These are phyloP conservation scores for Agastache rugosa DNA, from an alignment of 257 asterid species.

Conservation along the genomic window DNA sequence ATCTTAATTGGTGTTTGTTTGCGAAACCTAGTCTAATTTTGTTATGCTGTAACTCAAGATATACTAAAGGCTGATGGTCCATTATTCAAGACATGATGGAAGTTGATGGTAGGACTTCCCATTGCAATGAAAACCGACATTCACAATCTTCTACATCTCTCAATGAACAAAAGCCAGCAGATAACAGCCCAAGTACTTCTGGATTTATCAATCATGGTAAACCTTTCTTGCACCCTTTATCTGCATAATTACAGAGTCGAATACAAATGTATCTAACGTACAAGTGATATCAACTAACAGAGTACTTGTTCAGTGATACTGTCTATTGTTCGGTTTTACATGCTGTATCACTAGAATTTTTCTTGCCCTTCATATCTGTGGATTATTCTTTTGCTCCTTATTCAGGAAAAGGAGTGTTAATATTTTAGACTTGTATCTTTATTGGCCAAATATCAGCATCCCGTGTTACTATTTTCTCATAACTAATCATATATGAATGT, in stretches of 20 bases:
- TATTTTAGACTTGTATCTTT: too few species aligned
- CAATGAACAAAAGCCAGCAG: constrained; percentile 52
- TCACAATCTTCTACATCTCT: constrained; percentile 46
- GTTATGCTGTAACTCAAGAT: constrained; percentile 19
- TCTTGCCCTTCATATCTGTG: neutral
- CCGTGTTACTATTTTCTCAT: neutral
- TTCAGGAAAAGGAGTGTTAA: too few species aligned
- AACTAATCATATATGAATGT: neutral
- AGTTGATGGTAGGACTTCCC: constrained; percentile 48
- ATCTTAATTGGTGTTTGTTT: constrained; percentile 23
- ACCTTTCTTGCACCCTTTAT: constrained; percentile 29
- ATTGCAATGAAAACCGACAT: constrained; percentile 52
- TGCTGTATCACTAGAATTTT: neutral
- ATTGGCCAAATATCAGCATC: neutral
- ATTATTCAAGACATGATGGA: constrained; percentile 52
- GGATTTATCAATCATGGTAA: constrained; percentile 73
- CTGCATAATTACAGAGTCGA: constrained; percentile 4
- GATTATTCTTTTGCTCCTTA: too few species aligned
- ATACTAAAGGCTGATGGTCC: constrained; percentile 53
- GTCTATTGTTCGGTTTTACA: too few species aligned
- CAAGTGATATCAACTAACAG: constrained; percentile 1
- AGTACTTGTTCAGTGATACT: neutral
- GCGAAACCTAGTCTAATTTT: neutral
- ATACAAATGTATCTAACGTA: neutral
- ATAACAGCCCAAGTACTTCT: constrained; percentile 42